These are phyloP conservation scores for Phytophthora agathidicida DNA, from an alignment of 352 stramenopile species.

Conservation along the genomic window DNA sequence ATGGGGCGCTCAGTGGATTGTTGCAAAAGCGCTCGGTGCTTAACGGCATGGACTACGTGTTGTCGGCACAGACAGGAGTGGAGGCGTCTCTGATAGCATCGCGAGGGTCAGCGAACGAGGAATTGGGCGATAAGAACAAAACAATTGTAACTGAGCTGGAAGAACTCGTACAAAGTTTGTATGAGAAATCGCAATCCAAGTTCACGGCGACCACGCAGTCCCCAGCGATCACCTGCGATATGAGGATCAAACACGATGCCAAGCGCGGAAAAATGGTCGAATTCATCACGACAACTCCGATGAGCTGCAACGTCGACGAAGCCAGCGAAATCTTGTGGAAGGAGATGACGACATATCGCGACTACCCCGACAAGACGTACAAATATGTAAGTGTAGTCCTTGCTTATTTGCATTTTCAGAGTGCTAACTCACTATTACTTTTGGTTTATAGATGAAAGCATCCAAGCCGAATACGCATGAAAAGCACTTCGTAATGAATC, in stretches of 20 bases:
- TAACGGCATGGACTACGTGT: conserved; percentile 27
- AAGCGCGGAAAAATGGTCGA: conserved; percentile 24
- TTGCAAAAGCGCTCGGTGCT: conserved; percentile 30
- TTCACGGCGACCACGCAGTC: neutral
- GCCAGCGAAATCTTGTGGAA: conserved; percentile 27
- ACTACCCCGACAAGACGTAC: conserved; percentile 29
- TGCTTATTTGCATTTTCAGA: neutral
- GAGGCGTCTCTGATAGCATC: neutral
- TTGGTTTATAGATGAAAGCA: conserved; percentile 7
- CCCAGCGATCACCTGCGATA: conserved; percentile 24
- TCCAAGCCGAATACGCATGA: conserved; percentile 20
- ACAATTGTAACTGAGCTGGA: conserved; percentile 14
- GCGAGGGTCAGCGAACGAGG: no score
- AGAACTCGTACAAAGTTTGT: conserved; percentile 10
- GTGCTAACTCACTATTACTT: neutral
- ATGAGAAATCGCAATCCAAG: conserved; percentile 2
- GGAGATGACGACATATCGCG: conserved; percentile 26
- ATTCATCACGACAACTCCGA: conserved; percentile 30
- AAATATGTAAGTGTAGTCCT: conserved; percentile 23
- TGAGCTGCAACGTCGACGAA: conserved; percentile 23
- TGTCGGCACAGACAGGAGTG: neutral
- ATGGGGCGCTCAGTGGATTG: conserved; percentile 8
- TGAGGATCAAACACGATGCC: conserved; percentile 20
- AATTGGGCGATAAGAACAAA: neutral
- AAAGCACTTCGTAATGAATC: conserved; percentile 27